Evolutionary conservation across 768 basidiomycete species (phyloP), one percentile per base, ranked within the genome.

Genomic region (Exidia glandulosa): DNA sequence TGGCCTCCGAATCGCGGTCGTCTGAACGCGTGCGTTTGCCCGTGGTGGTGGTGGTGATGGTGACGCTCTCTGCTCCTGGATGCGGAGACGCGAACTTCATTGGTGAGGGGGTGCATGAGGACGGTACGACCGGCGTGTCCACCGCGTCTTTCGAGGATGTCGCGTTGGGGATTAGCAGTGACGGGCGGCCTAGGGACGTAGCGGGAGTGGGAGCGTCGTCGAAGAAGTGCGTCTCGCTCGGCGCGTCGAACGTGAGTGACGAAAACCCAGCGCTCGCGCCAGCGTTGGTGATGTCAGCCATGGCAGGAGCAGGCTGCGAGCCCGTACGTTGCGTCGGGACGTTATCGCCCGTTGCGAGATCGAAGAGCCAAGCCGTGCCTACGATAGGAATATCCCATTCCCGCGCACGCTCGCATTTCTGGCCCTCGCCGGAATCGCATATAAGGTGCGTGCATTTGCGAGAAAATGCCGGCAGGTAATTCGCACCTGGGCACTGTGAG

Each of bases 351-450:
- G 23, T 14, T 9, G 79, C 84, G 63, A 90, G 81, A 0, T 75
- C 73, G 13, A 76, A 75, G 19, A 96, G 67, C 91, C 92, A 96
- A 9, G 73, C 74, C 69, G 87, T 74, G 36, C 78, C 76, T 25
- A 94, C 77, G n/a, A 89, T 81, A 0, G 86, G 84, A 7, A 87
- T 80, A 14, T 77, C 77, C 93, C 94, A 95, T 67, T 90, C 83
- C 37, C 70, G 67, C 2, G 93, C 91, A 68, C 86, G 90, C 16
- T 85, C 81, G 57, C 81, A 90, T 68, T 96, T 95, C 27, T 77
- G 75, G 16, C 94, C 91, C 0, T 68, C 73, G 0, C 78, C 81
- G 5, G 82, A 77, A 0, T 88, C 87, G 67, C 91, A 93, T 7
- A 96, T 73, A 1, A 96, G 77, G 64, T 95, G 89, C 0, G 93